phyloP scores from a whole-genome alignment of 805 yeast species.

The Jamesozyma hellenica region DNA sequence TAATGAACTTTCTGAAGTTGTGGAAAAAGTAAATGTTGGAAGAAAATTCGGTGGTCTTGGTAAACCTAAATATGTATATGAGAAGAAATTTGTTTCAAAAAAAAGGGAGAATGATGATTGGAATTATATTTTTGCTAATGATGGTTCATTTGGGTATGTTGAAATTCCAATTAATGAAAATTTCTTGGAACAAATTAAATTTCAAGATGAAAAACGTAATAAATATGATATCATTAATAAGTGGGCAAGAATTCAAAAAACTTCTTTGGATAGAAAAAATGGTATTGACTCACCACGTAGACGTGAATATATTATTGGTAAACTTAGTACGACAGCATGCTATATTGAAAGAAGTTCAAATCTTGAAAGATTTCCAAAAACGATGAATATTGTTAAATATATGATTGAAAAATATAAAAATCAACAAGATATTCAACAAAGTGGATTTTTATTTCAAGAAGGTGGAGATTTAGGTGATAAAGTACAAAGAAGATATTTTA shows the following conservation, averaged over 20 bases:
- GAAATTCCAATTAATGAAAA: constrained; percentile 37
- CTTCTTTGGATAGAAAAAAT: not conserved
- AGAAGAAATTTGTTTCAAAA: constrained; percentile 40
- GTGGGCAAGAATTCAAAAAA: constrained; percentile 43
- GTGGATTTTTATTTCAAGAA: constrained; percentile 75
- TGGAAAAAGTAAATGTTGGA: constrained; percentile 43
- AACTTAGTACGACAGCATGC: constrained; percentile 55
- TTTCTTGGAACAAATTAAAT: constrained; percentile 11
- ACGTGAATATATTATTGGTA: constrained; percentile 55
- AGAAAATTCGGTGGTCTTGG: constrained; percentile 24
- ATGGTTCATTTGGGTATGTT: constrained; percentile 83
- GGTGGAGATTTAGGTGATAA: constrained; percentile 74
- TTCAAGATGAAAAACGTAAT: constrained; percentile 4
- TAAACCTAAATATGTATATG: constrained; percentile 30
- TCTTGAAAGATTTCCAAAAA: constrained; percentile 58
- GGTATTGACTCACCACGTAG: constrained; percentile 16
- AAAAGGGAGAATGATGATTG: constrained; percentile 45
- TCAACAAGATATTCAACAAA: constrained; percentile 32
- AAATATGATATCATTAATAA: constrained; percentile 42
- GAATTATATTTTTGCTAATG: constrained; percentile 59
- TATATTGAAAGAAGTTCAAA: constrained; percentile 54
- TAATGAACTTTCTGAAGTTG: constrained; percentile 47
- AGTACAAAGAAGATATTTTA: constrained; percentile 68
- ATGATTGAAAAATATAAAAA: constrained; percentile 31
- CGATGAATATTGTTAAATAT: constrained; percentile 45